phyloP scores from a whole-genome alignment of 345 rosid species.

The Eucalyptus brandiana region DNA sequence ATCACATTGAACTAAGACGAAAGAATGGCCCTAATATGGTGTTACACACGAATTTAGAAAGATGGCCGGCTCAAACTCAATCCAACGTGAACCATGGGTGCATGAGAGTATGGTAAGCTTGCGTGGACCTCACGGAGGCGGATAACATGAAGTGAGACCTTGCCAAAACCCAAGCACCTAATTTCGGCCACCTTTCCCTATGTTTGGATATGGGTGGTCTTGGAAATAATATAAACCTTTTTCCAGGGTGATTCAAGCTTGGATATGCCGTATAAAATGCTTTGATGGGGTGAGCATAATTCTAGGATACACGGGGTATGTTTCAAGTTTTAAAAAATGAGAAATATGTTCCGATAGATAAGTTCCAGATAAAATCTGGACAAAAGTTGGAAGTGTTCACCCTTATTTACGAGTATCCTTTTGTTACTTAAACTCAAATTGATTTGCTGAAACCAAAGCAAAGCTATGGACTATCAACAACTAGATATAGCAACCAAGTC shows the following conservation, averaged over 20 bases:
- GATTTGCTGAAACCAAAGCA: no score
- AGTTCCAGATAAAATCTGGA: no score
- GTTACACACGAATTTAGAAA: background rate
- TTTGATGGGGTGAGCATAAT: background rate
- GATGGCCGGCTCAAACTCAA: background rate
- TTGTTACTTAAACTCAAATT: no score
- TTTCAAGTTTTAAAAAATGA: no score
- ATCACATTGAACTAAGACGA: background rate
- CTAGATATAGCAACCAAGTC: no score
- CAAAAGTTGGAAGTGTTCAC: fast-evolving
- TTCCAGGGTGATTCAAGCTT: fast-evolving
- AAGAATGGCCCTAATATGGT: background rate
- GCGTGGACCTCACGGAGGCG: no score
- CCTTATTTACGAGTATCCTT: no score
- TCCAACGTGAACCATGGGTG: background rate
- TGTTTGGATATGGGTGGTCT: background rate
- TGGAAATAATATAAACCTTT: background rate
- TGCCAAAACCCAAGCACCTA: no score
- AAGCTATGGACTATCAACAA: no score
- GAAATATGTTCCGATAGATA: fast-evolving
- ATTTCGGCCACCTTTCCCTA: background rate
- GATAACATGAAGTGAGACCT: fast-evolving
- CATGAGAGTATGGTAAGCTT: no score
- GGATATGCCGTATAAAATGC: background rate
- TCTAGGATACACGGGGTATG: fast-evolving